Base-by-base conservation (phyloP, 306 rosid species). In the Lablab purpureus region DNA sequence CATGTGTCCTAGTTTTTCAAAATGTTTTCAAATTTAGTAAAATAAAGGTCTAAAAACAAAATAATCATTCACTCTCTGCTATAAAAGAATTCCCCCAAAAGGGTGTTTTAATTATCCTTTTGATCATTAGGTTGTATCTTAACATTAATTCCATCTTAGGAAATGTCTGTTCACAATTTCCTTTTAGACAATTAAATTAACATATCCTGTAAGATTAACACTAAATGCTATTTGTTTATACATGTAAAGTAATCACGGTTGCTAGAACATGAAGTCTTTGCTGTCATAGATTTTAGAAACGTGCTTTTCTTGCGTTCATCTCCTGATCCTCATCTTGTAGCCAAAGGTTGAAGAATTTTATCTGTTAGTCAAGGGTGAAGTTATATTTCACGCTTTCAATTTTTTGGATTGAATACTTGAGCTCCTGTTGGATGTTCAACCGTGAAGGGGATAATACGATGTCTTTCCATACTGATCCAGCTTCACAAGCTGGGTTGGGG, bases 381-480 rank as follows among this genome's bases (percentile, higher is more conserved):
- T 79, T 81, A 75, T 49, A 85, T 85, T 89, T 88, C 73, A 63
- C 36, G 72, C 81, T 74, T 75, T 92, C 97, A 70, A 85, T 86
- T 83, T 84, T 93, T 82, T 88, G 94, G 85, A 94, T 94, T 77
- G 95, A 89, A 81, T 81, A 91, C 91, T 91, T 94, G 73, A 94
- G 97, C 85, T 92, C 99, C 72, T 91, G 86, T 84, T 94, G 97
- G 72, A 91, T 88, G 86, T 91, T 87, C 85, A 91, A 52, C 80
- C 99, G 88, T 63, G 99, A 88, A 78, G 99, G 99, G 19, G 97
- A 94, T 60, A 92, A 84, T 15, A 90, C 97, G 73, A 94, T 92
- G 84, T 92, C 99, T 83, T 94, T 94, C 99, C 99, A 94, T 66
- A 92, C 81, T 0, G 98, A 90, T 36, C 99, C 97, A 28, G 86